Evolutionary conservation across 208 protist genomes (phyloP), one percentile per base, ranked within the genome.

Genomic region (Herpetomonas samuelpessoai): DNA sequence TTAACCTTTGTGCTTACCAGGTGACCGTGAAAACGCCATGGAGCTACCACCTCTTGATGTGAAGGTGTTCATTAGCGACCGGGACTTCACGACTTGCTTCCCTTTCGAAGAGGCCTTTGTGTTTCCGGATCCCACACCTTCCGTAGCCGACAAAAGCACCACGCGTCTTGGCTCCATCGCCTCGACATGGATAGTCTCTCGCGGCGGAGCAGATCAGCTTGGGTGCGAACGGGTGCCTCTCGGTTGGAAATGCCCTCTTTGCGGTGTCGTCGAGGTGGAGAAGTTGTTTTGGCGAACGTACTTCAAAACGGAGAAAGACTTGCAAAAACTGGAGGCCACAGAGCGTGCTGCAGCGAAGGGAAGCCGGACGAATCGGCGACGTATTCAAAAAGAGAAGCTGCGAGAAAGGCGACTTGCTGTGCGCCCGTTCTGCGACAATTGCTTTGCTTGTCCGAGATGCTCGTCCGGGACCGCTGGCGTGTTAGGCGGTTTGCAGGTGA

Each of bases 371-470:
- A 45, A 65, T 19, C 45, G 45, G 41, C 31, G 57, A n/a, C 25
- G 25, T 7, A 14, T 28, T 4, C 49, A 55, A 3, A 65, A 65
- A 31, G 49, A 25, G 28, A 56, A 63, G 35, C 55, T 70, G 51
- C 66, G 62, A 0, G 64, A 67, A 49, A 56, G 59, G 24, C 29
- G 62, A 10, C 28, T 69, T 27, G 52, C 50, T 9, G 59, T 71
- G 24, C 49, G 22, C 25, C 41, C 70, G 22, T 41, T 66, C 9
- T 86, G 83, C 47, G 44, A 50, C 0, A 54, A 71, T 27, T 86
- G 83, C 48, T 76, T 74, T 45, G 58, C 63, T n/a, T 90, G 83
- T 28, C 83, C 83, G n/a, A 60, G 79, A 7, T 90, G 79, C 39
- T 29, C 49, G 9, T 28, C 49, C 6, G 49, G 24, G 3, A 48